A percentile compares a stretch with the other conserved stretches of the same genome.
These are phyloP conservation scores for Candida sp. DNA, from an alignment of 1,139 yeast genomes.

Conservation along the genomic window DNA sequence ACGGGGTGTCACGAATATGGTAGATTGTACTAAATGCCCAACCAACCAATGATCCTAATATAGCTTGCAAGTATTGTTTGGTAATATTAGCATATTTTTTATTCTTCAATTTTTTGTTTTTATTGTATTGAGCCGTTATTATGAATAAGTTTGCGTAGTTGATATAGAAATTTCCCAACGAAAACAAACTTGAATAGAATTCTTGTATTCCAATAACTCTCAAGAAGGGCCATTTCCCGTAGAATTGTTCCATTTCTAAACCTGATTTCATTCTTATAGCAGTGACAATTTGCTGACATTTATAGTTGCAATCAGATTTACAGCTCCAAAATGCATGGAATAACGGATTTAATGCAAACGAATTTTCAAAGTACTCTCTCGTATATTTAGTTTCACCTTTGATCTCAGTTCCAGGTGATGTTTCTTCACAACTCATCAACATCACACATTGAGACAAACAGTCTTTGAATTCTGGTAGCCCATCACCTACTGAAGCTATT, in stretches of 20 bases:
- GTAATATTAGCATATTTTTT: constrained; percentile 21
- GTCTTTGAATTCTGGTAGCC: constrained; percentile 20
- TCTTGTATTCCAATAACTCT: constrained; percentile 40
- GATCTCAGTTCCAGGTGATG: background rate
- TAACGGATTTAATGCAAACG: constrained; percentile 12
- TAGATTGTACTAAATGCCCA: constrained; percentile 40
- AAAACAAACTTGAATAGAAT: constrained; percentile 32
- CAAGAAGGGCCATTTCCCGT: constrained; percentile 47
- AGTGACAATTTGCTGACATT: constrained; percentile 39
- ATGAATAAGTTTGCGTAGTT: constrained; percentile 29
- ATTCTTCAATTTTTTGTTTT: constrained; percentile 10
- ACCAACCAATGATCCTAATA: constrained; percentile 30
- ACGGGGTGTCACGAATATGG: constrained; percentile 36
- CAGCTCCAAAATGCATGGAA: constrained; percentile 33
- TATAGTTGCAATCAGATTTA: constrained; percentile 36
- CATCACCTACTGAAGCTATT: constrained; percentile 26
- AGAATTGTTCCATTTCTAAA: constrained; percentile 34
- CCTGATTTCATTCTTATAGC: constrained; percentile 16
- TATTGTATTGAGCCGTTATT: constrained; percentile 22
- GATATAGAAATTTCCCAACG: constrained; percentile 35
- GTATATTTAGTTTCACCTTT: constrained; percentile 7
- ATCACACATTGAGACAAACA: constrained; percentile 17
- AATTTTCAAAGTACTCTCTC: constrained; percentile 10
- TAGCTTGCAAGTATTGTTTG: constrained; percentile 26
- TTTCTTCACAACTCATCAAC: constrained; percentile 1